Evolutionary conservation across 805 yeast genomes (phyloP), one percentile per base, ranked within the genome.

Genomic region (Schwanniomyces pseudopolymorphus): DNA sequence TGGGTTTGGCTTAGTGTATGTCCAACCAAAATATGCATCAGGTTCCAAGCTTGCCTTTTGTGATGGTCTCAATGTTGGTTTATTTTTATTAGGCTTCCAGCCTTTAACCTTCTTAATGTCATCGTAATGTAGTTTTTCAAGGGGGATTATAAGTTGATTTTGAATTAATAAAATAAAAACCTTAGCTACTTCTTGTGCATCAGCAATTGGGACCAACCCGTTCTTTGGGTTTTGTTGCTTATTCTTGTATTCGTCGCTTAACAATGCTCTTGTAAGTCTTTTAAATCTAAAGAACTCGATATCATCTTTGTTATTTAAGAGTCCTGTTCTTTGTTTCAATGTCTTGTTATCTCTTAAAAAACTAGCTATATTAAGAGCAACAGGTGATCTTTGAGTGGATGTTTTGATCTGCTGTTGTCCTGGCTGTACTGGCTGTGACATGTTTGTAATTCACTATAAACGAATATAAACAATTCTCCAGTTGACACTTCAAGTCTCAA

Each of bases 241-340:
- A 51, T 58, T 63, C 55, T 76, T 75, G 66, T 89, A 94, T 39
- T 85, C 91, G 1, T 80, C 85, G 45, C 89, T 81, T 28, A 81
- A 69, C 47, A 92, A 74, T 1, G 95, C 96, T 54, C 98, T 75
- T 11, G 81, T 69, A 37, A 89, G 85, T 58, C 99, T 80, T 66
- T 92, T 92, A 64, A 76, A 86, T 54, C 96, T 77, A 78, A 92
- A 94, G 65, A 94, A 90, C 48, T 89, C 96, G 28, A 81, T 78
- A 40, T 82, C 83, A n/a, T 61, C 69, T 51, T 79, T 79, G 45
- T 85, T 83, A 56, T 85, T 84, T 44, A 84, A 71, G n/a, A 84
- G 64, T 11, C 97, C 97, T 50, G 80, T 79, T 57, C 99, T 81
- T 66, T 85, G 87, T 60, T 92, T 94, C 52, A 92, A 73, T n/a